Evolutionary conservation across 1,284 basidiomycete genomes (phyloP), one percentile per base, ranked within the genome.

Genomic region (Moesziomyces antarcticus): DNA sequence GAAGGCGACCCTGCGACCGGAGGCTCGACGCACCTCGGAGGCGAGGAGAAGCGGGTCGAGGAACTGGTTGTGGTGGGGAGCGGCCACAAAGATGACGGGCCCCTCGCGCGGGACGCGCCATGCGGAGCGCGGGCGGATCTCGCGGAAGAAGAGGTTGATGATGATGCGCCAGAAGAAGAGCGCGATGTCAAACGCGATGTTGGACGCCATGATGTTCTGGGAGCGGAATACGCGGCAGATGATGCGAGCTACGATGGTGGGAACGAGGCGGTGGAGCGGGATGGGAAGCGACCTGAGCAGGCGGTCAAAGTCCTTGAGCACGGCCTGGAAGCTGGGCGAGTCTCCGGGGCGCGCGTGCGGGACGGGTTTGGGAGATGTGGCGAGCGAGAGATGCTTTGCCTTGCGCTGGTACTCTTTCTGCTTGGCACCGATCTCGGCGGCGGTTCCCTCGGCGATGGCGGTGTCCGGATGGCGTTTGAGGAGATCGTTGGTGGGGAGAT

Each of bases 1-100:
- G 82, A 97, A 95, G 63, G 92, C 91, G 13, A 97, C 92, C 76
- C 91, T 89, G 46, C 97, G 88, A 20, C 90, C 88, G 1, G 92
- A 91, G 84, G 97, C 93, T 62, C 91, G 89, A 81, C 87, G 77
- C 46, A 95, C 94, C 85, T 98, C 93, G 52, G 93, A 89, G 67
- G 90, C 91, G 47, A 99, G 87, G 46, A 99, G 88, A 48, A 99
- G 86, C 9, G 97, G 95, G 82, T 99, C 97, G 56, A 99, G 89
- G 85, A 99, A 99, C 92, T 99, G 85, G 85, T 99, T 99, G 82
- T 93, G 91, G 85, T 99, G 97, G 20, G 97, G 97, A 14, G 94
- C 97, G 50, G 89, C 94, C 53, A 97, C 96, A 85, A 99, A 97
- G 81, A 99, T 94, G 74, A 98, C 90, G 8, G 97, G 93, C 0